Conservation (phyloP, 225 moss, liverwort and hornwort species). For the Physcomitrium patens region DNA sequence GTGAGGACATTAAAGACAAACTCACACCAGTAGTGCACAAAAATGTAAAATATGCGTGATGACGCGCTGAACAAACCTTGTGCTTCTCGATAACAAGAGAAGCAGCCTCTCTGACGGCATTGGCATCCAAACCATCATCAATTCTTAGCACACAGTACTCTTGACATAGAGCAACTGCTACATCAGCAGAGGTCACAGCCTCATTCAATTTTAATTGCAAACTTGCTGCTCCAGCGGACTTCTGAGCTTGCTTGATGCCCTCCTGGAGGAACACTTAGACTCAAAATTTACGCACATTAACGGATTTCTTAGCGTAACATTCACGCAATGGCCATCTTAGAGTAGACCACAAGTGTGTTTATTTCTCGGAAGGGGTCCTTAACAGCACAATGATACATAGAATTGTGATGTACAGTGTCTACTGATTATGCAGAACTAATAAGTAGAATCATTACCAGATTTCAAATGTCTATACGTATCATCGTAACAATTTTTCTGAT, state of each 20-base stretch:
- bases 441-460: too few relatives aligned
- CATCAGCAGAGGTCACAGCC: slow-evolving; percentile 55
- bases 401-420: too few relatives aligned
- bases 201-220: slow-evolving; percentile 53
- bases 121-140: slow-evolving; percentile 65
- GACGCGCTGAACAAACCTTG: slow-evolving; percentile 38
- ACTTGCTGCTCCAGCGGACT: slow-evolving; percentile 56
- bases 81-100: slow-evolving; percentile 65
- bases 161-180: slow-evolving; percentile 43
- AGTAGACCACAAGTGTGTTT: too few relatives aligned
- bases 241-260: slow-evolving; percentile 61
- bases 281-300: too few relatives aligned
- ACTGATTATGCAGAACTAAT: too few relatives aligned
- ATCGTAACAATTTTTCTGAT: too few relatives aligned
- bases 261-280: slow-evolving; percentile 29
- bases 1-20: neutral
- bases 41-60: slow-evolving; percentile 7
- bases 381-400: too few relatives aligned
- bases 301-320: too few relatives aligned
- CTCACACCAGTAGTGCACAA: slow-evolving; percentile 2
- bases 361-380: too few relatives aligned
- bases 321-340: too few relatives aligned
- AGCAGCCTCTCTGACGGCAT: slow-evolving; percentile 65
- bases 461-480: too few relatives aligned
- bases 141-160: slow-evolving; percentile 52